A percentile compares a stretch with the other conserved stretches of the same genome.
phyloP scores from a whole-genome alignment of 2,329 filamentous ascomycete genomes.

The Nemania serpens region DNA sequence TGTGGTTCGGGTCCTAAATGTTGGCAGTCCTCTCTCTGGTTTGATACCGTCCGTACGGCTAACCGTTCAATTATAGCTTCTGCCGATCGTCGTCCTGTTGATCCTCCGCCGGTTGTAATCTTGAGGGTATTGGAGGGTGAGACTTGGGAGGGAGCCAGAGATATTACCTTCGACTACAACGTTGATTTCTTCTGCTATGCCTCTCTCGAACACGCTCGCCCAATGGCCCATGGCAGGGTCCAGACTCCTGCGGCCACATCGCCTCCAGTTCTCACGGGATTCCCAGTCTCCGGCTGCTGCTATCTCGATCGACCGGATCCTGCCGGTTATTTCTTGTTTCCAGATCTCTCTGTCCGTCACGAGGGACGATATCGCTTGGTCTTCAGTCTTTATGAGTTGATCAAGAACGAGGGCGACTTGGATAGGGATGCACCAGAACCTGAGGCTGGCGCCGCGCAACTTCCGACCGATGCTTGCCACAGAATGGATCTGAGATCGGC shows the following conservation, averaged over 20 bases:
- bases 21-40: conserved; percentile 46
- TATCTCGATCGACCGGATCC: conserved; percentile 85
- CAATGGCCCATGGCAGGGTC: conserved; percentile 80
- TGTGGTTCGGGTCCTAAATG: conserved; percentile 96
- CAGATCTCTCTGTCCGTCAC: conserved; percentile 92
- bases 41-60: neutral
- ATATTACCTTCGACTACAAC: conserved; percentile 89
- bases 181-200: conserved; percentile 98
- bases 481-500: conserved; percentile 87
- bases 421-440: conserved; percentile 58
- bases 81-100: conserved; percentile 87
- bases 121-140: conserved; percentile 80
- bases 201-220: conserved; percentile 83
- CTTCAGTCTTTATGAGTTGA: conserved; percentile 92
- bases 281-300: conserved; percentile 93
- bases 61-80: conserved; percentile 58
- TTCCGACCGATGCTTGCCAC: conserved; percentile 69
- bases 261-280: conserved; percentile 87
- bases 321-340: conserved; percentile 95
- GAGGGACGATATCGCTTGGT: conserved; percentile 90
- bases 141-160: conserved; percentile 63
- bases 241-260: conserved; percentile 68
- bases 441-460: conserved; percentile 38
- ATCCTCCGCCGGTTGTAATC: conserved; percentile 92
- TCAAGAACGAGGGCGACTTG: conserved; percentile 81